Percentiles rank a stretch among this genome's conserved stretches.
Conservation (phyloP, 2,329 filamentous ascomycete species). For the Cladosporium sp. region DNA sequence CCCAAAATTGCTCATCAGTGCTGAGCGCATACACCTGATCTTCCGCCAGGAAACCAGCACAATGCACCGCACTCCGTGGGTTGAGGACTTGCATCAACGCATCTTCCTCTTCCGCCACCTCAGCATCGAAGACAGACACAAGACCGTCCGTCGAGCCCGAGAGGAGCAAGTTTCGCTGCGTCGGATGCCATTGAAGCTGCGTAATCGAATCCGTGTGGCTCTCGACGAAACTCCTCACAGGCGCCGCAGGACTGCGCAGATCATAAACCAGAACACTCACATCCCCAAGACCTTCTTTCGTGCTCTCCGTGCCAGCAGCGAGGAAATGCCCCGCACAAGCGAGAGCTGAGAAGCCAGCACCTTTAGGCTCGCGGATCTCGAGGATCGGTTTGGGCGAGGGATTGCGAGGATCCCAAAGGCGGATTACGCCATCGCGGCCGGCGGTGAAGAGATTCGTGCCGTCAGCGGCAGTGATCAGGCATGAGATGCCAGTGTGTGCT, state of each 20-base stretch:
- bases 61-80: conserved; percentile 69
- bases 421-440: conserved; percentile 65
- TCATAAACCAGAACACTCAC: conserved; percentile 38
- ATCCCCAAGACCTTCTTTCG: conserved; percentile 35
- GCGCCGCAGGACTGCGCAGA: conserved; percentile 33
- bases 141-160: conserved; percentile 78
- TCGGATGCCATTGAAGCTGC: conserved; percentile 44
- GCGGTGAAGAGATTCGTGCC: conserved; percentile 55
- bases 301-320: conserved; percentile 65
- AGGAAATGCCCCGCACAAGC: conserved; percentile 60
- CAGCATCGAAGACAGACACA: conserved; percentile 70
- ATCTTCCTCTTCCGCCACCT: conserved; percentile 69
- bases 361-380: conserved; percentile 38
- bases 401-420: conserved; percentile 26
- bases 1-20: conserved; percentile 72
- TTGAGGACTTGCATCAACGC: conserved; percentile 75
- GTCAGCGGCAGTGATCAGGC: conserved; percentile 46
- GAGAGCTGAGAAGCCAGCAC: conserved; percentile 59
- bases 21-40: conserved; percentile 68
- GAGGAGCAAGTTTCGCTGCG: conserved; percentile 58
- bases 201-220: conserved; percentile 58
- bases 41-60: conserved; percentile 64
- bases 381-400: conserved; percentile 56
- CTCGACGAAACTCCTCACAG: conserved; percentile 40
- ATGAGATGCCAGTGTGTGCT: conserved; percentile 60